phyloP scores from a whole-genome alignment of 495 filamentous ascomycete genomes.

The Parachaetomium inaequale region DNA sequence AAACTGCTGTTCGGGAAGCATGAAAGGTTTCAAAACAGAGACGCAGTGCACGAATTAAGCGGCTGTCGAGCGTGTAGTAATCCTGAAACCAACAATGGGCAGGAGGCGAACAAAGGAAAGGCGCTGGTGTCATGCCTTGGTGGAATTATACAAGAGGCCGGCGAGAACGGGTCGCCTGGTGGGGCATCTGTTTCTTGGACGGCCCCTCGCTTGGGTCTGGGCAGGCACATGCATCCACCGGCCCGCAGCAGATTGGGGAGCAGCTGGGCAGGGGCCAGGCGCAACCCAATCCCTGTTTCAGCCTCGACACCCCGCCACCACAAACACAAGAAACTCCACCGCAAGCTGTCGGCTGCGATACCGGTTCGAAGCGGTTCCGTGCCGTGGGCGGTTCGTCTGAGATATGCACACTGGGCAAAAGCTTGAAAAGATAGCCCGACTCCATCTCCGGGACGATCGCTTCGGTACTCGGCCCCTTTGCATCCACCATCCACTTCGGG shows the following conservation, averaged over 20 bases:
- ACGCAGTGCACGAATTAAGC: not conserved
- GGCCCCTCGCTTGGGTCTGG: not conserved
- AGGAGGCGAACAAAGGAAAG: no score
- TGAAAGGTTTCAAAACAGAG: not conserved
- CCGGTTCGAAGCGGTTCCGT: not conserved
- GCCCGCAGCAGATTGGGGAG: not conserved
- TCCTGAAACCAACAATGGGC: not conserved
- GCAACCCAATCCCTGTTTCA: not conserved
- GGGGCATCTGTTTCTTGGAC: not conserved
- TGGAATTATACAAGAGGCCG: not conserved
- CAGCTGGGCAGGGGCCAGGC: not conserved
- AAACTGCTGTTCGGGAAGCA: not conserved
- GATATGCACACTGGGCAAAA: not conserved
- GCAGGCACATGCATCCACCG: not conserved
- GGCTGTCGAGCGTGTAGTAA: not conserved
- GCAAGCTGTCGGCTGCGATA: not conserved
- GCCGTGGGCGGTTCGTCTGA: not conserved
- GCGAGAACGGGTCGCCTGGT: not conserved
- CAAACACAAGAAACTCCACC: not conserved
- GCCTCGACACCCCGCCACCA: not conserved
- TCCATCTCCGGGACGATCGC: not conserved
- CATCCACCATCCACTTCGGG: no score
- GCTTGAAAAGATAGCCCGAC: not conserved
- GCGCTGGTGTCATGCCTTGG: not conserved
- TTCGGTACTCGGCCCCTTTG: not conserved